phyloP scores from a whole-genome alignment of 768 basidiomycete genomes.

The Mycena rosella region DNA sequence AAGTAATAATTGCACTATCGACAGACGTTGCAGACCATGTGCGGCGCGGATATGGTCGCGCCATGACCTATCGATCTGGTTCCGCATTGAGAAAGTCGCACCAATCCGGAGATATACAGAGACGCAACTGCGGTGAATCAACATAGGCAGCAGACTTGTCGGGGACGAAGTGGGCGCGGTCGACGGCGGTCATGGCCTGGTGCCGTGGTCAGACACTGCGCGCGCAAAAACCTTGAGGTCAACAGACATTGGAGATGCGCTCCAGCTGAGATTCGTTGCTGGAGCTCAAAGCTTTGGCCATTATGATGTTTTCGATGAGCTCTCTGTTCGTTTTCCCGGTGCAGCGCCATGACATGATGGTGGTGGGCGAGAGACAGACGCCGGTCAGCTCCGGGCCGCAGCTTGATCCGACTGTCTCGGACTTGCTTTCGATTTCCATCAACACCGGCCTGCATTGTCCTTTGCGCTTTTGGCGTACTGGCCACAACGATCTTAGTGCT shows the following conservation, averaged over 20 bases:
- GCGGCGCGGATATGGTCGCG: constrained; percentile 96
- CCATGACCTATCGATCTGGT: constrained; percentile 79
- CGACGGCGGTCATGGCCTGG: constrained; percentile 78
- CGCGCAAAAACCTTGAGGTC: neutral
- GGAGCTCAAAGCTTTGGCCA: constrained; percentile 29
- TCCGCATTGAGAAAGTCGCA: constrained; percentile 17
- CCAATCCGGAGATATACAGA: neutral
- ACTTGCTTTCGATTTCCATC: too few species aligned
- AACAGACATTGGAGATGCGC: constrained; percentile 65
- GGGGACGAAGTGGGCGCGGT: constrained; percentile 77
- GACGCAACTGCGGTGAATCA: constrained; percentile 80
- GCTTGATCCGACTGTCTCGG: too few species aligned
- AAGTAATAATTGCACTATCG: neutral
- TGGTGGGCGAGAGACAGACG: too few species aligned
- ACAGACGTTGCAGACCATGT: constrained; percentile 78
- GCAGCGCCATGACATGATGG: constrained; percentile 85
- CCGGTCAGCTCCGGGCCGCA: too few species aligned
- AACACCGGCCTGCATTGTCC: too few species aligned
- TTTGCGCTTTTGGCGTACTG: too few species aligned
- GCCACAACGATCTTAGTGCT: too few species aligned
- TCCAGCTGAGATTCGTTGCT: constrained; percentile 65
- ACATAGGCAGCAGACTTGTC: constrained; percentile 70
- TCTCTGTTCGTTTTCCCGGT: constrained; percentile 77
- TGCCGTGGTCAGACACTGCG: neutral
- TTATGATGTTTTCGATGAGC: constrained; percentile 76